Base-by-base conservation (phyloP, 257 asterid genomes). In the Solanum appendiculatum region DNA sequence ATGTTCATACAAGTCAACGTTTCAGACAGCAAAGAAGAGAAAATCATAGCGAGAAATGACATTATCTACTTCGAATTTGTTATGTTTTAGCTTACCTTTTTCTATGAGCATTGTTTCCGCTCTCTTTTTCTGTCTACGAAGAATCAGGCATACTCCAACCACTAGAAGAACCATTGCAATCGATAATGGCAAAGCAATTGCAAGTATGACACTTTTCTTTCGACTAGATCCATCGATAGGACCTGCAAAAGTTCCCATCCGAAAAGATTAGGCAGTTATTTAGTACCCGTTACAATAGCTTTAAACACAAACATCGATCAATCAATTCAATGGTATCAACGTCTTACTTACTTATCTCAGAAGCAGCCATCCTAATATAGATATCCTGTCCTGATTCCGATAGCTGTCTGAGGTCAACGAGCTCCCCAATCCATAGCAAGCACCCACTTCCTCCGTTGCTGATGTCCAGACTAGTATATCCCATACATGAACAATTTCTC, bases 401-500 rank as follows among this genome's bases (percentile, higher is more conserved):
- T 25, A 83, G 64, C 58, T 86, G 85, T 83, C 68, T 87, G 39
- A 89, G 83, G 40, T 91, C 93, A 51, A 91, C 21, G 40, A 91
- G 85, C 25, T 91, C 93, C 4, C 84, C 89, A 33, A 74, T 77
- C 91, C 92, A 91, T 84, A 86, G 64, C 84, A 89, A 58, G 78
- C 92, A 89, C 6, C 91, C 91, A 1, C 54, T 77, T 48, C 85
- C 90, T 1, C 89, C 87, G 1, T 81, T 60, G 16, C 88, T 86
- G 36, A 88, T 64, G 80, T 88, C 87, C 21, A 89, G 86, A 86
- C 8, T 87, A 21, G 91, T n/a, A 68, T 91, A 91, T 10, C 90
- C 92, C 86, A 82, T 87, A 77, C 93, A 91, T 5, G 89, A 87
- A 27, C 91, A 91, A 51, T 91, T 91, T 48, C 44, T 89, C 51